Evolutionary conservation across 208 protist genomes (phyloP), one percentile per base, ranked within the genome.

Genomic region (Naegleria gruberi): DNA sequence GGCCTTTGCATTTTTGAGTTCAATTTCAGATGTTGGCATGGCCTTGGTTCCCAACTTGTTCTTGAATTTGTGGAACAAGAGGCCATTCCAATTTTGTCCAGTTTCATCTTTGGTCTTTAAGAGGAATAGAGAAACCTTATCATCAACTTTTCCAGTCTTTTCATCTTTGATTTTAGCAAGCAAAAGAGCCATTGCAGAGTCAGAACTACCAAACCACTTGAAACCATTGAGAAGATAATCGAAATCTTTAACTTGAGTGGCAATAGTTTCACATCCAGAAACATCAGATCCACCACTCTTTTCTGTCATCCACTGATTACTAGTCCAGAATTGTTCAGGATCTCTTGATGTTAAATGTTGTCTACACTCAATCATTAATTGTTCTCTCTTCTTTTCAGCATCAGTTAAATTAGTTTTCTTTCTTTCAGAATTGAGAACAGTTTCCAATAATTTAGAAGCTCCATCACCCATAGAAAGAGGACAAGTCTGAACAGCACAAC

Each of bases 251-350:
- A 55, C n/a, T 30, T 90, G 90, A 15, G 43, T 47, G 17, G 65
- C 57, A 77, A 90, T 12, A 41, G 89, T 87, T 12, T 89, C 86
- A 26, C 90, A 74, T 12, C 73, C 85, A 3, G 87, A 74, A 19
- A 93, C 91, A 86, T 93, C 92, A 30, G 57, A 88, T 74, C 92
- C 92, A 55, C 92, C 92, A 15, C 51, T 44, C 46, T 92, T 93
- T 44, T 93, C 92, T 10, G 91, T 92, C 92, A 93, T 93, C 92
- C 92, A 93, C 77, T 93, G 92, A 30, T 90, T 90, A 40, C 86
- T 87, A 12, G 92, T 93, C 91, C 89, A 92, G 84, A 93, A 93
- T 19, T 30, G 34, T 42, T 92, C 77, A 74, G 89, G 51, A 90
- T 92, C 89, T 44, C 57, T 65, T 37, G 89, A 91, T 19, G 45